Evolutionary conservation across 805 yeast genomes (phyloP), one percentile per base, ranked within the genome.

Genomic region (Saccharomycopsis sp.): DNA sequence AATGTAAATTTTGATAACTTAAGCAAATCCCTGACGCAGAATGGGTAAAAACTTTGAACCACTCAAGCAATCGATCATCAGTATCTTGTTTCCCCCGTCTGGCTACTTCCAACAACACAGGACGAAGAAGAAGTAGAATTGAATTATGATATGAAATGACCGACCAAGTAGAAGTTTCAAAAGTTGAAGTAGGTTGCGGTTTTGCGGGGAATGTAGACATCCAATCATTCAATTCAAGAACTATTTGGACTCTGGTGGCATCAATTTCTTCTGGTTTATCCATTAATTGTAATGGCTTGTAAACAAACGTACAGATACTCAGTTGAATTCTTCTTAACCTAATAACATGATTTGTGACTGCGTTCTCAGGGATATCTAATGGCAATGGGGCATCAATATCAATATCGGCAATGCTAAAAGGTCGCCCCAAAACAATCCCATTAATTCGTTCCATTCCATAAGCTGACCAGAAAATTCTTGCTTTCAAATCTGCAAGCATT

Each of bases 391-490:
- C 58, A 44, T 59, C 65, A 35, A 65, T 62, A 43, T 63, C 67
- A 20, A 52, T 52, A 43, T 63, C 68, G 4, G 65, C 51, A 13
- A 65, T 61, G 13, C 65, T 57, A 47, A 63, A 64, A 7, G 69
- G 69, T 40, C 66, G 51, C 2, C 68, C 66, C 23, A 64, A 45
- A 3, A 62, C 56, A 13, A 64, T 45, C 1, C 65, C 66, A 38
- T 58, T 60, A 33, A 62, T 57, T 43, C 66, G 45, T 45, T 64
- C 67, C 51, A 63, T 51, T 4, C 65, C 62, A 47, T 62, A 64
- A 3, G 65, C 65, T 44, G 60, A 59, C 67, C 67, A 64, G 44
- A 64, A 63, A 4, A 64, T 51, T 22, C 66, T 47, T 7, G 55
- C 51, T 39, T 55, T 55, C 39, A 61, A 43, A 41, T 39, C 41